phyloP scores from a whole-genome alignment of 1,284 basidiomycete genomes.

The Heimioporus retisporus region DNA sequence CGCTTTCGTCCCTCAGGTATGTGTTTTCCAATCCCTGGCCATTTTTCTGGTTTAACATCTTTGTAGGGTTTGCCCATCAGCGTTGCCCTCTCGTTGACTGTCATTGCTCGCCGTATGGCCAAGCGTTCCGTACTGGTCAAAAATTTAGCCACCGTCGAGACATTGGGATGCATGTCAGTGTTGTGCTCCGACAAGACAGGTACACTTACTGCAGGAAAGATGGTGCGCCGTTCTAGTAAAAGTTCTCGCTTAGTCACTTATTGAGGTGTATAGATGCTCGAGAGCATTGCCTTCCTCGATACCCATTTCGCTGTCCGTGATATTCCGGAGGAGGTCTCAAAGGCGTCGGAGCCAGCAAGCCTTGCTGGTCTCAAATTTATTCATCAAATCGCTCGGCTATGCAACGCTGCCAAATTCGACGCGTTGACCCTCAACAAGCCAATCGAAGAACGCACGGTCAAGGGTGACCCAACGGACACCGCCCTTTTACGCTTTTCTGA shows the following conservation, averaged over 20 bases:
- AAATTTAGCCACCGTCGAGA: neutral
- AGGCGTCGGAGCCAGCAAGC: neutral
- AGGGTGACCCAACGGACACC: neutral
- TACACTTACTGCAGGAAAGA: neutral
- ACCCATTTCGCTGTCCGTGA: neutral
- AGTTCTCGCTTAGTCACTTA: neutral
- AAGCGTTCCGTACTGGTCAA: neutral
- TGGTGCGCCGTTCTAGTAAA: neutral
- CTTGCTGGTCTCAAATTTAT: neutral
- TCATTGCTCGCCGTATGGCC: neutral
- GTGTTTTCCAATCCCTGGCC: neutral
- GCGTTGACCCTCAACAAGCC: neutral
- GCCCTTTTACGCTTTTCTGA: neutral
- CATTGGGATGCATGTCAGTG: neutral
- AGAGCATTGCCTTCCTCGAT: neutral
- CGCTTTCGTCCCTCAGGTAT: neutral
- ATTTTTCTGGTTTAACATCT: neutral
- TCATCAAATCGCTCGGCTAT: neutral
- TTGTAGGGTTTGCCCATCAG: neutral
- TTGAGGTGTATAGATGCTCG: neutral
- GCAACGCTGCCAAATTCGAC: neutral
- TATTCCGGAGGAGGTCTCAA: neutral
- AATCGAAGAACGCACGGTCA: neutral
- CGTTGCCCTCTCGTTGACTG: neutral
- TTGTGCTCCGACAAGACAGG: neutral